These are phyloP conservation scores for Lactifluus echinatus DNA, from an alignment of 768 basidiomycete species.

Conservation along the genomic window DNA sequence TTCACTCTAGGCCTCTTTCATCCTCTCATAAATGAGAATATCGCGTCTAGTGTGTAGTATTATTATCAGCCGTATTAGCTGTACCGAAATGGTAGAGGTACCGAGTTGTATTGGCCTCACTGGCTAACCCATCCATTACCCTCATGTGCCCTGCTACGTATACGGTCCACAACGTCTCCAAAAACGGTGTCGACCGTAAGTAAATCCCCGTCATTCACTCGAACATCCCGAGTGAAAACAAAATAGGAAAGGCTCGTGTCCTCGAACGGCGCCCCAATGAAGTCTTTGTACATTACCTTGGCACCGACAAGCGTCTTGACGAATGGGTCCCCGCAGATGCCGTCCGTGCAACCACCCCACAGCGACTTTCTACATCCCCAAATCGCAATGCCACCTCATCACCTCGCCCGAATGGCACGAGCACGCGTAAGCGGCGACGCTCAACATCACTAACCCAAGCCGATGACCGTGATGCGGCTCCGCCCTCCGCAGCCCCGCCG, in stretches of 20 bases:
- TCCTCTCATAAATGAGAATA: slow-evolving; percentile 10
- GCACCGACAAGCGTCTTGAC: slow-evolving; percentile 63
- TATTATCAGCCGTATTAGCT: not conserved
- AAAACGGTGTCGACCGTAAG: slow-evolving; percentile 32
- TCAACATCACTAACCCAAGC: slow-evolving; percentile 1
- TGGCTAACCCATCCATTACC: not conserved
- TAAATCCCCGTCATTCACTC: slow-evolving; percentile 12
- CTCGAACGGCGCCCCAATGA: slow-evolving; percentile 43
- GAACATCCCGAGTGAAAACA: slow-evolving; percentile 4
- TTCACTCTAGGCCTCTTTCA: slow-evolving; percentile 8
- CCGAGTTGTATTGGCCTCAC: too few species aligned
- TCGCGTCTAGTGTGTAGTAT: not conserved
- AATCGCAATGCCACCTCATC: slow-evolving; percentile 4
- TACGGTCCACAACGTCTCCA: slow-evolving; percentile 25
- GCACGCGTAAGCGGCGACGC: slow-evolving; percentile 24
- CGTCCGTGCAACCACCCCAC: slow-evolving; percentile 25
- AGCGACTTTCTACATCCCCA: slow-evolving; percentile 10
- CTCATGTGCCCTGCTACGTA: slow-evolving; percentile 2
- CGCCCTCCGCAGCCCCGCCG: not conserved
- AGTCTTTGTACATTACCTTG: slow-evolving; percentile 65
- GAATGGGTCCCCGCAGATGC: slow-evolving; percentile 54
- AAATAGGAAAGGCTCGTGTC: slow-evolving; percentile 41
- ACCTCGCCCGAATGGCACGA: slow-evolving; percentile 20
- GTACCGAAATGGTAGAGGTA: not conserved
- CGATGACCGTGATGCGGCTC: not conserved